These are phyloP conservation scores for Ichthyophthirius multifiliis DNA, from an alignment of 169 alveolate species.

Conservation along the genomic window DNA sequence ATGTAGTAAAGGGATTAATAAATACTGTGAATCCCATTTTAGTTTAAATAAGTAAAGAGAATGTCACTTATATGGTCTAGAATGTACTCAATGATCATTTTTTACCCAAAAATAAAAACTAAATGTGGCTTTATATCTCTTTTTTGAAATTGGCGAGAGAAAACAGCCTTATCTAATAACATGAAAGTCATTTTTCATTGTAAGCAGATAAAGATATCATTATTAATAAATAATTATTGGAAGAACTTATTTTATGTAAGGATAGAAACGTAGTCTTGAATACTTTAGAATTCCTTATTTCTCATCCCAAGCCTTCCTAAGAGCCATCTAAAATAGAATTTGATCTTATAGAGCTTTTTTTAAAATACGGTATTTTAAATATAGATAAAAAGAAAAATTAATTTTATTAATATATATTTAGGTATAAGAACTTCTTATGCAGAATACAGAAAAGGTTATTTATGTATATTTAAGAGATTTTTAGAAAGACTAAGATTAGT, in stretches of 20 bases:
- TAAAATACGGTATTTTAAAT: not conserved
- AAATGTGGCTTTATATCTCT: not conserved
- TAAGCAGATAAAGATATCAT: not conserved
- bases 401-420: no score
- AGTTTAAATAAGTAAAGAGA: not conserved
- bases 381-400: not conserved
- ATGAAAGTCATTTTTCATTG: not conserved
- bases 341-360: not conserved
- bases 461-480: constrained; percentile 5
- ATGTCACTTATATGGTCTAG: not conserved
- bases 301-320: not conserved
- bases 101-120: not conserved
- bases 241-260: not conserved
- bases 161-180: not conserved
- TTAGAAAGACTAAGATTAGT: constrained; percentile 27
- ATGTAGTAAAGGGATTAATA: not conserved
- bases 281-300: not conserved
- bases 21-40: not conserved
- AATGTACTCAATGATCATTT: not conserved
- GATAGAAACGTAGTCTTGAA: not conserved
- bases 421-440: constrained; percentile 35
- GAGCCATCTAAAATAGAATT: not conserved
- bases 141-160: not conserved
- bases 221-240: not conserved
- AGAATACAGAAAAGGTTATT: constrained; percentile 21